These are phyloP conservation scores for Thraustochytrium striatum DNA, from an alignment of 352 stramenopile species.

Conservation along the genomic window DNA sequence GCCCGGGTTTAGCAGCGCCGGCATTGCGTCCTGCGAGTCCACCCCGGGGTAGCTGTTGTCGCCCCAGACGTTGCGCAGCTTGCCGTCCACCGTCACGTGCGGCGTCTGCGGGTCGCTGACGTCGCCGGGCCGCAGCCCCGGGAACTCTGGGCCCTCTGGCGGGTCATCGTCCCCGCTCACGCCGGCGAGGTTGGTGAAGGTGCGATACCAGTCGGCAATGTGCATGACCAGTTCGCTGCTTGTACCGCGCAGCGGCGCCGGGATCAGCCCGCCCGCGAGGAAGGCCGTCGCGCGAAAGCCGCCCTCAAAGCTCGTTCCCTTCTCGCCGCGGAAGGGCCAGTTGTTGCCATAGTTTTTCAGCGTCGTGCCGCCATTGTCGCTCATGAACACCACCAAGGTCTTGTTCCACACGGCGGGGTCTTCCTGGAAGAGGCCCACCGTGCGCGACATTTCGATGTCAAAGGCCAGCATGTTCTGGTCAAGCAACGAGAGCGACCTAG, in stretches of 20 bases:
- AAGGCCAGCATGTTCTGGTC: slow-evolving; percentile 41
- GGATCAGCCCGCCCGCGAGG: slow-evolving; percentile 24
- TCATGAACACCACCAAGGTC: slow-evolving; percentile 40
- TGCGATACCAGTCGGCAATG: slow-evolving; percentile 48
- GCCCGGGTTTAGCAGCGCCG: slow-evolving; percentile 13
- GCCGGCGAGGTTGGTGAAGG: slow-evolving; percentile 40
- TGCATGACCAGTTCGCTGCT: slow-evolving; percentile 31
- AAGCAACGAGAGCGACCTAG: background rate
- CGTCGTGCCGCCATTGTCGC: slow-evolving; percentile 40
- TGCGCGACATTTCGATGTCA: slow-evolving; percentile 34
- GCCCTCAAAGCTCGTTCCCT: slow-evolving; percentile 38
- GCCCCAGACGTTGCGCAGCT: slow-evolving; percentile 19
- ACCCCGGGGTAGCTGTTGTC: slow-evolving; percentile 19
- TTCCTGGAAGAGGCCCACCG: slow-evolving; percentile 33
- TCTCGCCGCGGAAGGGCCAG: slow-evolving; percentile 36
- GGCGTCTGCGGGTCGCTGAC: slow-evolving; percentile 32
- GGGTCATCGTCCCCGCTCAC: slow-evolving; percentile 35
- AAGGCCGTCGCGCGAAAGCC: slow-evolving; percentile 18
- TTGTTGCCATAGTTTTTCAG: slow-evolving; percentile 32
- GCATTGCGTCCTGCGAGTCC: slow-evolving; percentile 27
- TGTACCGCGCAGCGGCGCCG: slow-evolving; percentile 9
- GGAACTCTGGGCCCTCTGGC: background rate
- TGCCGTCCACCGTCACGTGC: background rate
- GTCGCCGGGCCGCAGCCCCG: background rate
- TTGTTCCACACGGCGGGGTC: slow-evolving; percentile 46